Evolutionary conservation across 192 early-diverging fungal genomes (phyloP).

Genomic region (Radiomyces spectabilis): DNA sequence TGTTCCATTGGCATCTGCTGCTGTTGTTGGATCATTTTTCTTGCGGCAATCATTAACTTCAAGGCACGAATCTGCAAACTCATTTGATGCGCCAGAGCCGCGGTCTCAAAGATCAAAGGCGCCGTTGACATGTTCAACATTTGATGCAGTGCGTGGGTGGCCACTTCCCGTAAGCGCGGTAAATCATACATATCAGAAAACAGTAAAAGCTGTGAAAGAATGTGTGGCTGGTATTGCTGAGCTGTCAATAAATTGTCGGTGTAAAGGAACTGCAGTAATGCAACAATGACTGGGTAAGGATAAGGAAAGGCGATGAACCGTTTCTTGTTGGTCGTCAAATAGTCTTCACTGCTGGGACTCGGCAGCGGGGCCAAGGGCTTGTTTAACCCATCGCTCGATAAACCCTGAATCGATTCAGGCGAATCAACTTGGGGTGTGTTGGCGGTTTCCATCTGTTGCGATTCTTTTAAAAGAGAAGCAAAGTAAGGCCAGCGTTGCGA

Average conservation of each 20-base stretch:
- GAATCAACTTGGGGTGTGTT: slow-evolving; percentile 5
- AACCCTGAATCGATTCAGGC: slow-evolving; percentile 18
- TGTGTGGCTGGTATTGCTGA: slow-evolving; percentile 58
- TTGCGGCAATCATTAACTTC: slow-evolving; percentile 43
- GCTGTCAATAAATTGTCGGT: slow-evolving; percentile 60
- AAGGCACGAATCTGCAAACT: slow-evolving; percentile 53
- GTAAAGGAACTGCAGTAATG: slow-evolving; percentile 62
- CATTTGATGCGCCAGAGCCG: slow-evolving; percentile 53
- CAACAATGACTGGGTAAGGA: slow-evolving; percentile 38
- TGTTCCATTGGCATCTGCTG: slow-evolving; percentile 5
- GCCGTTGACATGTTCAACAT: slow-evolving; percentile 54
- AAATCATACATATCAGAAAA: slow-evolving; percentile 57
- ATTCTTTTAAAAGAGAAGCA: slow-evolving; percentile 25
- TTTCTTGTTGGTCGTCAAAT: slow-evolving; percentile 4
- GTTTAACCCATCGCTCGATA: too few relatives aligned
- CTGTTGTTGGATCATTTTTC: slow-evolving; percentile 48
- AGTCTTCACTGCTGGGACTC: too few relatives aligned
- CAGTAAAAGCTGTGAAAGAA: slow-evolving; percentile 55
- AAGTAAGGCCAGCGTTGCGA: slow-evolving; percentile 40
- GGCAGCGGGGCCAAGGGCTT: too few relatives aligned
- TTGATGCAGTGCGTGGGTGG: slow-evolving; percentile 54
- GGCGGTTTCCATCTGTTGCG: neutral
- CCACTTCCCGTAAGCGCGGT: slow-evolving; percentile 44
- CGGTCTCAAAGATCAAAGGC: slow-evolving; percentile 59
- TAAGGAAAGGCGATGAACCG: slow-evolving; percentile 31